Conservation (phyloP, 2,329 filamentous ascomycete species). For the Curvularia spicifera region DNA sequence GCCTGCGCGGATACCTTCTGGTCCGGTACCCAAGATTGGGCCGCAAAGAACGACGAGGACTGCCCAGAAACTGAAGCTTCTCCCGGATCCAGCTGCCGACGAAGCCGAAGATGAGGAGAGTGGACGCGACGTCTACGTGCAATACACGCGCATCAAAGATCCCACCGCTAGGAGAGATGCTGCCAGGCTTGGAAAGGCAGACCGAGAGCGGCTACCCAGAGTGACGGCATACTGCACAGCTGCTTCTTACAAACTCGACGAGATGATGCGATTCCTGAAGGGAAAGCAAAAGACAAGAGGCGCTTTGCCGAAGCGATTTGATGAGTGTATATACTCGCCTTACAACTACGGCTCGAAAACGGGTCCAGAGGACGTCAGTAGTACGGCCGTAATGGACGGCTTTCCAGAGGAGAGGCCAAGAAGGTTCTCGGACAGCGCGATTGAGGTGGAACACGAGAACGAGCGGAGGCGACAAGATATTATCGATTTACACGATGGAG, state of each 20-base stretch:
- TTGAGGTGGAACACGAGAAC: slow-evolving; percentile 68
- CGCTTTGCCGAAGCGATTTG: slow-evolving; percentile 87
- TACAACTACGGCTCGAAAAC: slow-evolving; percentile 73
- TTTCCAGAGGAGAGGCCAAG: slow-evolving; percentile 57
- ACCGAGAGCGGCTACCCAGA: slow-evolving; percentile 82
- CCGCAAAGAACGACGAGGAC: slow-evolving; percentile 95
- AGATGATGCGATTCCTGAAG: slow-evolving; percentile 88
- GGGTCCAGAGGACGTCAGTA: slow-evolving; percentile 46
- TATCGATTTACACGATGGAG: slow-evolving; percentile 63
- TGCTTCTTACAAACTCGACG: slow-evolving; percentile 87
- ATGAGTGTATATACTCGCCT: slow-evolving; percentile 96
- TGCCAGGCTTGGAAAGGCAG: slow-evolving; percentile 89
- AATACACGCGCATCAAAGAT: slow-evolving; percentile 97
- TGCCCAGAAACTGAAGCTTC: slow-evolving; percentile 94
- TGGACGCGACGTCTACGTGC: slow-evolving; percentile 93
- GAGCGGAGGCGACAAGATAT: slow-evolving; percentile 65
- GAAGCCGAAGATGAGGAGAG: slow-evolving; percentile 84
- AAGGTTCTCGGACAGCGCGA: slow-evolving; percentile 74
- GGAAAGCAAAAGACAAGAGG: slow-evolving; percentile 77
- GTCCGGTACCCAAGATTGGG: slow-evolving; percentile 75
- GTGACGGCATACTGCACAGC: slow-evolving; percentile 98
- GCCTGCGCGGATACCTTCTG: slow-evolving; percentile 54
- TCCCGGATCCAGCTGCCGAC: slow-evolving; percentile 86
- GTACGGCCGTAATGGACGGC: slow-evolving; percentile 41
- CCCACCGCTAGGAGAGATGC: slow-evolving; percentile 91